Base-by-base conservation (phyloP, 768 basidiomycete genomes). In the Boletellus emodensis region DNA sequence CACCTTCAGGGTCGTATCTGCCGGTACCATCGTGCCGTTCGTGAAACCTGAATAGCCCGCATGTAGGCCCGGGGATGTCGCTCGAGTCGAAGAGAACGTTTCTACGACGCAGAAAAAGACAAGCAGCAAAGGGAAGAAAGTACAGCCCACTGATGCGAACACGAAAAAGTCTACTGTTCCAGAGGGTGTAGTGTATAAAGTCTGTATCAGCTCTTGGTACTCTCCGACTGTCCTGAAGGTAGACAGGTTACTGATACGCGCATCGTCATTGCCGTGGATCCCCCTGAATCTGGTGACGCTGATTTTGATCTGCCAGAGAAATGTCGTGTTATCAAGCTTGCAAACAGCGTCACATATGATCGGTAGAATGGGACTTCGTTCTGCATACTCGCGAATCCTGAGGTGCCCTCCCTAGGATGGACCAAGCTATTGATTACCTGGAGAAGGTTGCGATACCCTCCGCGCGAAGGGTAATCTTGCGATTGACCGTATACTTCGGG, bases 331-430 rank as follows among this genome's bases (percentile, higher is more conserved):
- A 65, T 97, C 45, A 97, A 97, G 63, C 75, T 95, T 2, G 93
- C 93, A 12, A 97, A 97, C 59, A 92, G 85, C 48, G 83, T 90
- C 14, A 98, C 94, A 1, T 94, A 89, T 64, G 91, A 94, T 59
- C 79, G 94, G 89, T 82, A 63, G 30, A 38, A 54, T 33, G 20
- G 15, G 15, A 17, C 10, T 10, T 15, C 0, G 17, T 30, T 34
- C 18, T 28, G 4, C 37, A 6, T 1, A 13, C 17, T 14, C 4
- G n/a, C 17, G 6, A 30, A 17, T 40, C 9, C 17, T 53, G 28
- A 62, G 5, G n/a, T 33, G 4, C 26, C 14, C n/a, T 51, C 39
- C 46, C 30, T 22, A 92, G 93, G 55, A 96, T 97, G 93, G 89
- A 91, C 49, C 84, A 84, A 54, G 85, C 90, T 0, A 75, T 94